Percentiles rank a stretch among this genome's conserved stretches.
These are phyloP conservation scores for Biscutella auriculata DNA, from an alignment of 441 rosid genomes.

Conservation along the genomic window DNA sequence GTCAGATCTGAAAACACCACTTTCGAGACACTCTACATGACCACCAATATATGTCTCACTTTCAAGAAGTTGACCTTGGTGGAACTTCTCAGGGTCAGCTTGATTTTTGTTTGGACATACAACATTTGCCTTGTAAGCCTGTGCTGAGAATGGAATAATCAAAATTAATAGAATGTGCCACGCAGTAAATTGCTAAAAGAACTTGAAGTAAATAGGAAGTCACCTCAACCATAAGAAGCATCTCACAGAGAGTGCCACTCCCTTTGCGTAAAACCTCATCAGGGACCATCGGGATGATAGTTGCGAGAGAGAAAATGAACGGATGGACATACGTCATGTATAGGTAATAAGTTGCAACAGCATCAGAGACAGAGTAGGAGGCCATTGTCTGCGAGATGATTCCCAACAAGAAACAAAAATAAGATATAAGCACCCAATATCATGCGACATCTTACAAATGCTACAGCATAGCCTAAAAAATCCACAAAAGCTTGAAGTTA, in stretches of 20 bases:
- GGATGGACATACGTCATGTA: conserved; percentile 98
- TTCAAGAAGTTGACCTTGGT: conserved; percentile 77
- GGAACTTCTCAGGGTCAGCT: conserved; percentile 81
- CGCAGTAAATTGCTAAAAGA: conserved; percentile 7
- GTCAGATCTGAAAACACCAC: conserved; percentile 99
- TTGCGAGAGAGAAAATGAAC: conserved; percentile 92
- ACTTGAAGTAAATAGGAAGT: conserved; percentile 20
- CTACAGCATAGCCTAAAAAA: conserved; percentile 5
- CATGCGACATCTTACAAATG: conserved; percentile 3
- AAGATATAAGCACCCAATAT: conserved; percentile 6
- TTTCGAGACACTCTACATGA: conserved; percentile 97
- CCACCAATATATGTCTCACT: conserved; percentile 99
- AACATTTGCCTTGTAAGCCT: conserved; percentile 94
- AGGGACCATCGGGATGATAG: conserved; percentile 96
- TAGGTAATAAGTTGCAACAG: conserved; percentile 90
- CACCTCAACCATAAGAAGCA: conserved; percentile 98
- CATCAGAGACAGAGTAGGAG: conserved; percentile 98
- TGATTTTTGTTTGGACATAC: conserved; percentile 98
- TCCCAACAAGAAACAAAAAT: conserved; percentile 18
- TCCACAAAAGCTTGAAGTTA: not conserved
- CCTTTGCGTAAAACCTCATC: conserved; percentile 99
- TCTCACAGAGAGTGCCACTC: conserved; percentile 98
- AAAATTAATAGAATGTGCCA: conserved; percentile 13
- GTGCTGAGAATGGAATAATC: conserved; percentile 22
- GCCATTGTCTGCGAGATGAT: conserved; percentile 84